Evolutionary conservation across 345 rosid genomes (phyloP).

Genomic region (Kandelia obovata): DNA sequence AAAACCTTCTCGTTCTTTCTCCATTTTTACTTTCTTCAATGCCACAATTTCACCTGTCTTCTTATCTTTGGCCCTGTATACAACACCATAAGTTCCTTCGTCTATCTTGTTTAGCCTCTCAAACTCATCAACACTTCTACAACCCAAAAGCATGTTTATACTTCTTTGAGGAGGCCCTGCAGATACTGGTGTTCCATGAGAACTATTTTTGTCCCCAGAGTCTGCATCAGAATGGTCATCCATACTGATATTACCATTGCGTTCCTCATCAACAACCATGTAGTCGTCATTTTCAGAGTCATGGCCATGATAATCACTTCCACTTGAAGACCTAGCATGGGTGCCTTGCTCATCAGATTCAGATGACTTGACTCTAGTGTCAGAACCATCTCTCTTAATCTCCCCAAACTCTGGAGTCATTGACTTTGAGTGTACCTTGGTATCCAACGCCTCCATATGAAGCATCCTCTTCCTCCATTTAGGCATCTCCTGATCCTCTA

Average conservation of each 20-base stretch:
- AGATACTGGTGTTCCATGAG: slow-evolving; percentile 52
- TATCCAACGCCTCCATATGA: slow-evolving; percentile 37
- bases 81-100: slow-evolving; percentile 99
- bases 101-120: slow-evolving; percentile 96
- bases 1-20: slow-evolving; percentile 98
- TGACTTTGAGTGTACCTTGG: slow-evolving; percentile 40
- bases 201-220: slow-evolving; percentile 49
- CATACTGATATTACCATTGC: slow-evolving; percentile 28
- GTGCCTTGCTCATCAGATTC: slow-evolving; percentile 56
- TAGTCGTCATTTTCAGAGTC: slow-evolving; percentile 54
- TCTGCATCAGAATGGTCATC: slow-evolving; percentile 42
- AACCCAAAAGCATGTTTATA: slow-evolving; percentile 91
- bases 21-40: slow-evolving; percentile 98
- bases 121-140: slow-evolving; percentile 97
- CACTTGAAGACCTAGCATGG: slow-evolving; percentile 47
- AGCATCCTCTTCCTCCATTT: slow-evolving; percentile 62
- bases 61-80: slow-evolving; percentile 91
- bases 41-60: slow-evolving; percentile 96
- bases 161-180: slow-evolving; percentile 63
- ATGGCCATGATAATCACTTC: slow-evolving; percentile 46
- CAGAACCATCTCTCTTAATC: slow-evolving; percentile 54
- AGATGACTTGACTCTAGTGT: slow-evolving; percentile 49
- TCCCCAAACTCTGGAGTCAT: slow-evolving; percentile 61
- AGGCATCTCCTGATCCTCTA: slow-evolving; percentile 56
- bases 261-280: slow-evolving; percentile 66